phyloP scores from a whole-genome alignment of 805 yeast species.

The Saturnispora bothae region DNA sequence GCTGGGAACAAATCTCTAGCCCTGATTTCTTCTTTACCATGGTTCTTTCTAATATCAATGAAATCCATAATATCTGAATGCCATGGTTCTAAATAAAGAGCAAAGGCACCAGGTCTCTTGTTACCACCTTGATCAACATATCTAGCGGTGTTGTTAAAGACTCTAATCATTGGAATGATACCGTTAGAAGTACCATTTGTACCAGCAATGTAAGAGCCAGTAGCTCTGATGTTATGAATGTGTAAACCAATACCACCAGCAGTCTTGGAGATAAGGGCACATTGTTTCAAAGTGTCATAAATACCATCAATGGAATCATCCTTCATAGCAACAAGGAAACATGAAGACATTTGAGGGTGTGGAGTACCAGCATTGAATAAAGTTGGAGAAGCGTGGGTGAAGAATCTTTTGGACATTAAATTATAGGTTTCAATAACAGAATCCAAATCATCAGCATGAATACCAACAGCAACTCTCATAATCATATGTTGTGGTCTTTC shows the following conservation, averaged over 20 bases:
- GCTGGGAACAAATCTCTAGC: slow-evolving; percentile 57
- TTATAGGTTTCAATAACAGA: slow-evolving; percentile 46
- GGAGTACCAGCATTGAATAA: slow-evolving; percentile 56
- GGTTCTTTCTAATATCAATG: slow-evolving; percentile 50
- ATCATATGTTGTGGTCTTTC: slow-evolving; percentile 54
- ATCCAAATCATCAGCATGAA: slow-evolving; percentile 44
- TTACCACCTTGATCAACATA: slow-evolving; percentile 60
- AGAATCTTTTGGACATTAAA: slow-evolving; percentile 47
- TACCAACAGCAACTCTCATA: slow-evolving; percentile 54
- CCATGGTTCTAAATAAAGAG: slow-evolving; percentile 54
- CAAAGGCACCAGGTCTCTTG: slow-evolving; percentile 57
- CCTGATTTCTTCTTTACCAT: slow-evolving; percentile 54
- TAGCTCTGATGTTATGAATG: slow-evolving; percentile 47
- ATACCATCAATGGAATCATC: slow-evolving; percentile 57
- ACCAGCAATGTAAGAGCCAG: slow-evolving; percentile 53
- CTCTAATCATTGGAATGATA: slow-evolving; percentile 52
- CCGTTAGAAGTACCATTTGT: slow-evolving; percentile 57
- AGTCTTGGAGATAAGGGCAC: slow-evolving; percentile 51
- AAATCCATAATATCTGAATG: slow-evolving; percentile 51
- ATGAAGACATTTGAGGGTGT: slow-evolving; percentile 49
- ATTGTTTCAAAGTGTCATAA: slow-evolving; percentile 48
- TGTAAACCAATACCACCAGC: slow-evolving; percentile 60
- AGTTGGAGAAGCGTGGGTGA: slow-evolving; percentile 55
- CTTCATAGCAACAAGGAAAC: slow-evolving; percentile 53
- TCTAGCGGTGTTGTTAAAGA: slow-evolving; percentile 52